Conservation (phyloP, 2,329 filamentous ascomycete species). For the Colletotrichum abscissum region DNA sequence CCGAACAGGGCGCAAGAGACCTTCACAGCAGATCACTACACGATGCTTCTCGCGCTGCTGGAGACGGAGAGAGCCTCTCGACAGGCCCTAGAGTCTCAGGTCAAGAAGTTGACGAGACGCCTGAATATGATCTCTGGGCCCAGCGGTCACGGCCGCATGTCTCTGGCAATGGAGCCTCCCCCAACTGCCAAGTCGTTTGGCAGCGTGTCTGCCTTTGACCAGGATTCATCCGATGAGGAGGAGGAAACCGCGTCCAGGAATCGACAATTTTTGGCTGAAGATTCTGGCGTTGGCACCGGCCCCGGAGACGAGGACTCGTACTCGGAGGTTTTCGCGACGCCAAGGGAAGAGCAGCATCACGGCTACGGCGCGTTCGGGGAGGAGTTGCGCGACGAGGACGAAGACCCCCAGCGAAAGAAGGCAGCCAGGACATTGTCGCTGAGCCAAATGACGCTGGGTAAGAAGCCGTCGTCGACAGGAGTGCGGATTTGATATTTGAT, state of each 20-base stretch:
- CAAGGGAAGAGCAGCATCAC: constrained; percentile 55
- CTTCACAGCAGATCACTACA: constrained; percentile 59
- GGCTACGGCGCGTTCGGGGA: constrained; percentile 53
- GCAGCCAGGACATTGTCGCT: constrained; percentile 74
- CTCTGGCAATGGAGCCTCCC: constrained; percentile 43
- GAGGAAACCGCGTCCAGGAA: constrained; percentile 37
- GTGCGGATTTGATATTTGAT: constrained; percentile 11
- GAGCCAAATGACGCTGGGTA: constrained; percentile 66
- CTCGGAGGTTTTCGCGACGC: constrained; percentile 64
- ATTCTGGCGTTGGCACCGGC: constrained; percentile 48
- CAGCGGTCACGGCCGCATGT: constrained; percentile 23
- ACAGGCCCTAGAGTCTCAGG: constrained; percentile 65
- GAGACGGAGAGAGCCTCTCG: constrained; percentile 68
- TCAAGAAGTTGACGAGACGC: constrained; percentile 63
- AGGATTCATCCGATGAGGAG: constrained; percentile 54
- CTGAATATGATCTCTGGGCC: constrained; percentile 56
- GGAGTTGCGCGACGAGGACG: constrained; percentile 52
- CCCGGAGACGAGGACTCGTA: constrained; percentile 54
- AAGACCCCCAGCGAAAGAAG: constrained; percentile 56
- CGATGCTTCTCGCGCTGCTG: constrained; percentile 62
- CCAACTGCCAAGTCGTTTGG: constrained; percentile 50
- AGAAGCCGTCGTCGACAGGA: constrained; percentile 38
- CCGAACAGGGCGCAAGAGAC: constrained; percentile 35
- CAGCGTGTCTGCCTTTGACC: constrained; percentile 54
- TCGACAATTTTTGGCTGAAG: constrained; percentile 40